Conservation (phyloP, 2,329 filamentous ascomycete species). For the Gliomastix tumulicola region DNA sequence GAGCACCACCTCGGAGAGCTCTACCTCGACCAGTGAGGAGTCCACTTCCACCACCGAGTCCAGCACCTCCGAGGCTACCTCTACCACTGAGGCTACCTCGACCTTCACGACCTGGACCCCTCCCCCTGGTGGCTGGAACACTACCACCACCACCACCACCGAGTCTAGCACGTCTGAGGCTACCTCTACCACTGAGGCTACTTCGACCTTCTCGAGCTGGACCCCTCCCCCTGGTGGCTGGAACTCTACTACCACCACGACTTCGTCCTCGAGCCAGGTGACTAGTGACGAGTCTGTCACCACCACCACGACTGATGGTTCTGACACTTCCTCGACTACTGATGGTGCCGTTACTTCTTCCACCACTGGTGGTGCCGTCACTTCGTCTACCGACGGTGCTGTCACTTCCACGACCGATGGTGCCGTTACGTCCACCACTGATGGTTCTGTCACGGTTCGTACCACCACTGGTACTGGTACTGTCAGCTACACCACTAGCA, state of each 20-base stretch:
- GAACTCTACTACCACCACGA: too few species aligned
- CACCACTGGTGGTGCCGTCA: too few species aligned
- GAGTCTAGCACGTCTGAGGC: neutral
- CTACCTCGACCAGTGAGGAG: constrained; percentile 1
- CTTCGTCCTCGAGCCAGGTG: constrained; percentile 12
- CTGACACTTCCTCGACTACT: constrained; percentile 5
- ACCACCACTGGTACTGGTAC: constrained; percentile 1
- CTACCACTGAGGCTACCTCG: constrained; percentile 3
- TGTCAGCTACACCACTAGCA: constrained; percentile 20
- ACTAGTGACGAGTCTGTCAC: neutral
- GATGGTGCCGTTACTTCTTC: too few species aligned
- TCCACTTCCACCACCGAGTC: constrained; percentile 20
- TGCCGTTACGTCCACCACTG: too few species aligned
- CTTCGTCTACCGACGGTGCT: too few species aligned
- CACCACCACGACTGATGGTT: constrained; percentile 1
- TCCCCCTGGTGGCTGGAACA: too few species aligned
- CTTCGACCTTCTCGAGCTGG: constrained; percentile 5
- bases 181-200: constrained; percentile 1
- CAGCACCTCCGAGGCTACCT: neutral
- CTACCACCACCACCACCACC: constrained; percentile 25
- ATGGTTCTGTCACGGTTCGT: too few species aligned
- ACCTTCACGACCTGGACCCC: too few species aligned
- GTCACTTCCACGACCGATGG: too few species aligned
- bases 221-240: too few species aligned
- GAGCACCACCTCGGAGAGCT: too few species aligned